These are phyloP conservation scores for Coniochaeta hoffmannii DNA, from an alignment of 2,329 filamentous ascomycete genomes.

Conservation along the genomic window DNA sequence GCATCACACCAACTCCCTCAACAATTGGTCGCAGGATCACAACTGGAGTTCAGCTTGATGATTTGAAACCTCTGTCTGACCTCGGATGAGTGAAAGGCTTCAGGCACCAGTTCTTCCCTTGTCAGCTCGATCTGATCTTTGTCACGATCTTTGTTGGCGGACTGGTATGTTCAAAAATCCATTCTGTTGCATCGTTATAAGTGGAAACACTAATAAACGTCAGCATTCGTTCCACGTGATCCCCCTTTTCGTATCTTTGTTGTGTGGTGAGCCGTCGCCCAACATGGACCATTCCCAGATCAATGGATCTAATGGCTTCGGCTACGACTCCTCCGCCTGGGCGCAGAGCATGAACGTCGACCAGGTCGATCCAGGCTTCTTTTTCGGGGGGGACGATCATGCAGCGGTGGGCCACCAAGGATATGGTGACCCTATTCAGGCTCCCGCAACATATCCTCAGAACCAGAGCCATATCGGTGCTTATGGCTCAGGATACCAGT, in stretches of 20 bases:
- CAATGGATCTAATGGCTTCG: not conserved
- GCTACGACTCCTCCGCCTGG: not conserved
- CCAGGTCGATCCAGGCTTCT: not conserved
- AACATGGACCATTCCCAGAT: not conserved
- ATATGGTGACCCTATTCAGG: not conserved
- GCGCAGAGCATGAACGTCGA: not conserved
- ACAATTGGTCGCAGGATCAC: not conserved
- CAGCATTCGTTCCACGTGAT: not conserved
- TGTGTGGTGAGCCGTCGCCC: not conserved
- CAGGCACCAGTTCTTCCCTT: not conserved
- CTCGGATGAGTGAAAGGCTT: not conserved
- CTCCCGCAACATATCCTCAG: not conserved
- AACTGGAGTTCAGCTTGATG: not conserved
- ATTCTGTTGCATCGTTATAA: not conserved
- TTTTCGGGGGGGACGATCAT: not conserved
- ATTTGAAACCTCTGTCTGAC: not conserved
- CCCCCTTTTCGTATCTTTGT: not conserved
- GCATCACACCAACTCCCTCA: not conserved
- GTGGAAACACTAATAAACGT: not conserved
- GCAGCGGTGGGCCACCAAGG: not conserved
- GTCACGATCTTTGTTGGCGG: not conserved
- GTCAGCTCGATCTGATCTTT: not conserved
- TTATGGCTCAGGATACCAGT: not conserved
- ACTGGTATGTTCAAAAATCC: not conserved
- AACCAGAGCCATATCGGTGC: not conserved